A percentile compares a stretch with the other conserved stretches of the same genome.
Conservation (phyloP, 83 land plant species). For the Diphasiastrum complanatum region DNA sequence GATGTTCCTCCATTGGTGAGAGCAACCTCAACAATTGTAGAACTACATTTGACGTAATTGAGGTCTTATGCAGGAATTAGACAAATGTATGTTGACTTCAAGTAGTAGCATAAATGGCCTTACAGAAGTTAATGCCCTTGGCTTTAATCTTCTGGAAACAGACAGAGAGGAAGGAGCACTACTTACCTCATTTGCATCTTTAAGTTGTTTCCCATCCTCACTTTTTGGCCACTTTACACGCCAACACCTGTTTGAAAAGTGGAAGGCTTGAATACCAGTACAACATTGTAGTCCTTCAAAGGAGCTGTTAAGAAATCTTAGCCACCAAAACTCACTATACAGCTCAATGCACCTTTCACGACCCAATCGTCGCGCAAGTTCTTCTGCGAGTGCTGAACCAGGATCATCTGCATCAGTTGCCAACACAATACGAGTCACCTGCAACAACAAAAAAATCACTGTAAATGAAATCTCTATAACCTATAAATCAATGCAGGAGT, state of each 20-base stretch:
- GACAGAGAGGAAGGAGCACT: no score
- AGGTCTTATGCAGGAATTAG: no score
- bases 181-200: constrained; percentile 94
- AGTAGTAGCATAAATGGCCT: no score
- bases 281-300: neutral
- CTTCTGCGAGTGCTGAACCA: constrained; percentile 94
- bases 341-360: constrained; percentile 57
- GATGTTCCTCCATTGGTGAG: no score
- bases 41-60: no score
- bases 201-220: constrained; percentile 36
- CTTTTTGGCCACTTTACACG: constrained; percentile 87
- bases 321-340: neutral
- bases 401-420: constrained; percentile 93
- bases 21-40: no score
- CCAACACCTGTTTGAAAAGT: constrained; percentile 63
- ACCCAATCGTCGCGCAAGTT: constrained; percentile 94
- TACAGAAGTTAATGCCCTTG: no score
- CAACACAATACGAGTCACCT: constrained; percentile 79
- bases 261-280: neutral
- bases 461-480: neutral
- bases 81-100: no score
- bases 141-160: no score
- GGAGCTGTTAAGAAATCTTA: neutral
- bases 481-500: neutral
- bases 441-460: neutral